Conservation (phyloP, 2,329 filamentous ascomycete genomes). For the Emmonsiellopsis sp. region DNA sequence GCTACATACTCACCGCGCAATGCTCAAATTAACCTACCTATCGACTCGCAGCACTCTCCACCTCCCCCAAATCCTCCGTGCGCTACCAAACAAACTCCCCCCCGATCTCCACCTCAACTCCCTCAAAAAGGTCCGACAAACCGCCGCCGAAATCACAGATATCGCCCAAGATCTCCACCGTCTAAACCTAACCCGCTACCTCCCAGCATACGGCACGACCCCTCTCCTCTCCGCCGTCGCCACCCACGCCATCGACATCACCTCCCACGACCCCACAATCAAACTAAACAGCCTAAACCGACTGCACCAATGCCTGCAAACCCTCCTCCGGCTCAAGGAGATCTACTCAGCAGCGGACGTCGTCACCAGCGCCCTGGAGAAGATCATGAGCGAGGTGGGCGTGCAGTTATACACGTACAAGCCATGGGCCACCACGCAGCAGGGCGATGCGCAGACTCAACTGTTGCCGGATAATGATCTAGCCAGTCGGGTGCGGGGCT, state of each 20-base stretch:
- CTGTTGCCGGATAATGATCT: background rate
- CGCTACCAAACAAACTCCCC: conserved; percentile 47
- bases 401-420: conserved; percentile 54
- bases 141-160: conserved; percentile 74
- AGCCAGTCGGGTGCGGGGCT: background rate
- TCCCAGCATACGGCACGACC: conserved; percentile 84
- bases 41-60: conserved; percentile 86
- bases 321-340: conserved; percentile 77
- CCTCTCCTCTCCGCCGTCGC: conserved; percentile 88
- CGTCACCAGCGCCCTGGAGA: conserved; percentile 84
- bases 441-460: background rate
- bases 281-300: conserved; percentile 66
- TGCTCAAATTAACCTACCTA: conserved; percentile 88
- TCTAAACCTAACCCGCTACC: conserved; percentile 63
- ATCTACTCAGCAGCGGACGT: conserved; percentile 90
- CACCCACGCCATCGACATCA: conserved; percentile 87
- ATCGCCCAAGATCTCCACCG: conserved; percentile 71
- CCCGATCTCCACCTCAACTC: conserved; percentile 74
- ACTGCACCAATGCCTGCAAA: conserved; percentile 85
- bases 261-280: conserved; percentile 64
- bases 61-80: conserved; percentile 79
- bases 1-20: conserved; percentile 62
- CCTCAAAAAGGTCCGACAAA: conserved; percentile 69
- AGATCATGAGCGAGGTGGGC: conserved; percentile 76
- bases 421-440: background rate